phyloP scores from a whole-genome alignment of 257 asterid genomes.

The Salvia miltiorrhiza region DNA sequence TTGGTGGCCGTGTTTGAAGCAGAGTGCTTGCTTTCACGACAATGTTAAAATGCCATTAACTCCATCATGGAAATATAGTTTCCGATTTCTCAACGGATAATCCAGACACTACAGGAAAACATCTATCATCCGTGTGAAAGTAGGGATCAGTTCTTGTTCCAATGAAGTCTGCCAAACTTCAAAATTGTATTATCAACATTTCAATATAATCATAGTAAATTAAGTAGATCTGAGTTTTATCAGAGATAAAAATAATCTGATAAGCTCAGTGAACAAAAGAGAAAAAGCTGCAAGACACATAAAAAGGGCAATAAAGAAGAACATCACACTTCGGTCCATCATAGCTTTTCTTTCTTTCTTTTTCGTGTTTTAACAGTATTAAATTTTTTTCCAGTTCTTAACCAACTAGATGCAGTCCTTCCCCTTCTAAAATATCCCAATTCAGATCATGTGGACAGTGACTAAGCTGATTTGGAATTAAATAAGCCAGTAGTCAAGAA shows the following conservation, averaged over 20 bases:
- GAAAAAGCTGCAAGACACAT: slow-evolving; percentile 17
- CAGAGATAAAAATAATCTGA: slow-evolving; percentile 1
- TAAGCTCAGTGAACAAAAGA: slow-evolving; percentile 5
- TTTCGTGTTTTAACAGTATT: slow-evolving; percentile 3
- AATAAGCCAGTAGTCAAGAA: slow-evolving; percentile 33
- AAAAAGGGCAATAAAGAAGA: slow-evolving; percentile 18
- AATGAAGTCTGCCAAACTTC: slow-evolving; percentile 10
- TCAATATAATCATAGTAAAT: not conserved
- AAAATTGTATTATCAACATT: not conserved
- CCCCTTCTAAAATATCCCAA: slow-evolving; percentile 19
- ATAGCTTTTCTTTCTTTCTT: slow-evolving; percentile 15
- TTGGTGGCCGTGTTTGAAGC: slow-evolving; percentile 12
- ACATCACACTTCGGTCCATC: slow-evolving; percentile 23
- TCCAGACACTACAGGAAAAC: slow-evolving; percentile 11
- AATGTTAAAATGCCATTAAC: slow-evolving; percentile 6
- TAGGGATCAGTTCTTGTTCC: slow-evolving; percentile 1
- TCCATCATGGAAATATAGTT: not conserved
- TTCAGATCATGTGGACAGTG: slow-evolving; percentile 35
- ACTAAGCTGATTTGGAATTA: slow-evolving; percentile 33
- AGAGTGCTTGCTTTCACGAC: slow-evolving; percentile 12
- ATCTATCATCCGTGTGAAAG: not conserved
- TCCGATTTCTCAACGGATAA: slow-evolving; percentile 6
- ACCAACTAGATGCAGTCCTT: slow-evolving; percentile 20
- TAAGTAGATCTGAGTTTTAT: not conserved
- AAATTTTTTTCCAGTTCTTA: slow-evolving; percentile 18